Evolutionary conservation across 306 rosid species (phyloP).

Genomic region (Prunus davidiana): DNA sequence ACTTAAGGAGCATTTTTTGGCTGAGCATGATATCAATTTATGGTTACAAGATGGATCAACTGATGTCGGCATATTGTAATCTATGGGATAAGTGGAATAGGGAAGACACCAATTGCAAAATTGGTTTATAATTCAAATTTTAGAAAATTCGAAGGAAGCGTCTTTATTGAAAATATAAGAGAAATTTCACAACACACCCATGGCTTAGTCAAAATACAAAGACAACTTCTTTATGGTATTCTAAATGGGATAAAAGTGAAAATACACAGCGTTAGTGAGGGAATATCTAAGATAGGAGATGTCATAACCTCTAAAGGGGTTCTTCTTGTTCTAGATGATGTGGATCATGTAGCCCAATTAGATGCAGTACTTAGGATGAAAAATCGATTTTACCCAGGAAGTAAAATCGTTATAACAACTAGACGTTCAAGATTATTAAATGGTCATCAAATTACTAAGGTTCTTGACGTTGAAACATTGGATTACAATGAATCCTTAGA

Average conservation of each 20-base stretch:
- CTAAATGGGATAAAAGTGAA: background rate
- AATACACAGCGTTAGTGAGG: background rate
- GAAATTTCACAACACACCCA: too few relatives aligned
- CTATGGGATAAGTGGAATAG: background rate
- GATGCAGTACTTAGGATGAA: too few relatives aligned
- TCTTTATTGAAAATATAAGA: background rate
- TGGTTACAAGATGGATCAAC: slow-evolving; percentile 1
- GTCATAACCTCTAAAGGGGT: background rate
- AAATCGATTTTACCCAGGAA: too few relatives aligned
- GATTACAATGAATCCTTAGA: background rate
- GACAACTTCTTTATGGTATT: background rate
- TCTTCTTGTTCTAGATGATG: too few relatives aligned
- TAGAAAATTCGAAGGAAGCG: background rate
- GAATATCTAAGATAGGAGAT: background rate
- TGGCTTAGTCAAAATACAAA: background rate
- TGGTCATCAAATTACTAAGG: too few relatives aligned
- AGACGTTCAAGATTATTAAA: too few relatives aligned
- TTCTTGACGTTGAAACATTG: too few relatives aligned
- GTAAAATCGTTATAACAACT: too few relatives aligned
- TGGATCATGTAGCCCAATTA: too few relatives aligned
- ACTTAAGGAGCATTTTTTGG: too few relatives aligned
- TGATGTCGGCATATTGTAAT: background rate
- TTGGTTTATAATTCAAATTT: background rate
- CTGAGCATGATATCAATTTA: background rate
- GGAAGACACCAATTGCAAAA: background rate